phyloP scores from a whole-genome alignment of 768 basidiomycete genomes.

The Macrolepiota fuliginosa region DNA sequence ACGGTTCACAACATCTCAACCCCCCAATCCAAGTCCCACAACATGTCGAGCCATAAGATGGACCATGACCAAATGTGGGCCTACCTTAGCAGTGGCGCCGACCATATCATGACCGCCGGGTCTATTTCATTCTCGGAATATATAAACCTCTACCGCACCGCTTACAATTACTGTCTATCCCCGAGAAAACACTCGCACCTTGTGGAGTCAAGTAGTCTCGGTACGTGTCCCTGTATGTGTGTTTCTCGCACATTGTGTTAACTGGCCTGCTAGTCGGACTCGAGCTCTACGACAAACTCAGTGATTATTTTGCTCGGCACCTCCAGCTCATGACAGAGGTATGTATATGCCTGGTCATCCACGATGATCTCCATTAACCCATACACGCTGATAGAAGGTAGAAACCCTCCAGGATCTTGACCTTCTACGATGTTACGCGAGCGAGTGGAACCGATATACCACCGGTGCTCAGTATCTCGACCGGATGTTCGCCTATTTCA shows the following conservation, averaged over 20 bases:
- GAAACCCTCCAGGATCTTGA: constrained; percentile 84
- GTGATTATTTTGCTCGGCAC: too few relatives aligned
- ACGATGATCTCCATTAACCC: constrained; percentile 16
- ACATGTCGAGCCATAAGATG: constrained; percentile 50
- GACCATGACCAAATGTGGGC: constrained; percentile 86
- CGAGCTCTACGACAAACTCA: too few relatives aligned
- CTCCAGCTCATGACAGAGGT: constrained; percentile 53
- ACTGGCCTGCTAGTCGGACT: too few relatives aligned
- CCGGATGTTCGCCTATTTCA: constrained; percentile 94
- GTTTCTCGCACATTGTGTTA: constrained; percentile 49
- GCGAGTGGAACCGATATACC: constrained; percentile 95
- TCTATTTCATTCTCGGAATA: constrained; percentile 49
- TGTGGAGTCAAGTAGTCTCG: background rate
- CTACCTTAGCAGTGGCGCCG: constrained; percentile 83
- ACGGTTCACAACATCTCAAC: too few relatives aligned
- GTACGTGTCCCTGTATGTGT: constrained; percentile 48
- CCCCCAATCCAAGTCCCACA: constrained; percentile 30
- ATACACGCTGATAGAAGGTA: constrained; percentile 52
- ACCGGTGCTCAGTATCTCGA: constrained; percentile 97
- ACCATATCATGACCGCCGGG: constrained; percentile 77
- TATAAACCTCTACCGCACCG: constrained; percentile 88
- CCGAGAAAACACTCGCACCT: constrained; percentile 5
- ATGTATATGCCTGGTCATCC: constrained; percentile 12
- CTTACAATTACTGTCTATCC: constrained; percentile 97
- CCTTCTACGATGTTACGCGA: constrained; percentile 85